Evolutionary conservation across 805 yeast species (phyloP), one percentile per base, ranked within the genome.

Genomic region (Naumovozyma baii): DNA sequence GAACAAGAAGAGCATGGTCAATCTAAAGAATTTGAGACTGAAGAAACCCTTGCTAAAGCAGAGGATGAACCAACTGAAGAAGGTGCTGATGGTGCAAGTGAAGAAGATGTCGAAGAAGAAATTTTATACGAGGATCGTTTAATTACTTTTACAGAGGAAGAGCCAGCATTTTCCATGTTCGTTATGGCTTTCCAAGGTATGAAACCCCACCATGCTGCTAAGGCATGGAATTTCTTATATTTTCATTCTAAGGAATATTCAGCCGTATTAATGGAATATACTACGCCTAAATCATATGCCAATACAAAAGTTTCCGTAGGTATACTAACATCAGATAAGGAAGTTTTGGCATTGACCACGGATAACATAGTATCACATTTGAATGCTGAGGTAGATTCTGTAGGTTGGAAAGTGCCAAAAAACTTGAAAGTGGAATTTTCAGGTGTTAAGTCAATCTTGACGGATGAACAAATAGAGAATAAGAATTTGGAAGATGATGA

Each of bases 181-280:
- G 95, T 90, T 39, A 80, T 84, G 90, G 98, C 98, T 5, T 67
- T 86, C 50, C 98, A 92, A 68, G 97, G 97, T 45, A 88, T 92
- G 97, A 92, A 92, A 64, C 98, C 98, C 7, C 96, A 92, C 63
- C 98, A 92, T 64, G 96, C 96, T 28, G 98, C 98, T 41, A 85
- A 94, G 45, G 66, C 86, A 17, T 92, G 98, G 98, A 92, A 90
- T 65, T 92, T 92, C 60, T 64, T 84, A 46, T 82, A 85, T 64
- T 90, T 83, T 72, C 95, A 85, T 59, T 81, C 92, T 15, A 72
- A 77, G 38, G 67, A 77, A 31, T 69, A 73, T 50, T 70, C 90
- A 28, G 94, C 84, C 9, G 78, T 87, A 14, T 73, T 83, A 48
- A 92, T 92, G 96, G 96, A 92, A 63, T 92, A 85, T 68, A 83